phyloP scores from a whole-genome alignment of 2,329 filamentous ascomycete species.

The Ophiostoma perfectum region DNA sequence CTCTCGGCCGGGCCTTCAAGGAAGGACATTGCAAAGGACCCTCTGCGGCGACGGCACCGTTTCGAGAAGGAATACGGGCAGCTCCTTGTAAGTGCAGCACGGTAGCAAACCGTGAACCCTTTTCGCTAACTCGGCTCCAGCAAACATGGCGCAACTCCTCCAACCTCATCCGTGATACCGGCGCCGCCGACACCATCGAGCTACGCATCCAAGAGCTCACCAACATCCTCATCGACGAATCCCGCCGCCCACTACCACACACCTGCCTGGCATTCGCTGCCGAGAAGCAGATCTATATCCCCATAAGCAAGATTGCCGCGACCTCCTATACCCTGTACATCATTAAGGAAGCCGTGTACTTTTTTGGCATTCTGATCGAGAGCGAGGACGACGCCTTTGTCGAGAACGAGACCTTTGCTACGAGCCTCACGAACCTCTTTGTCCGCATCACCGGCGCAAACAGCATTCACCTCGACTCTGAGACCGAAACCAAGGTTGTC shows the following conservation, averaged over 20 bases:
- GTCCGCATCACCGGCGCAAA: constrained; percentile 71
- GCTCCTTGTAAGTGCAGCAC: constrained; percentile 46
- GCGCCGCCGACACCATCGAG: constrained; percentile 58
- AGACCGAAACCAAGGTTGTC: constrained; percentile 83
- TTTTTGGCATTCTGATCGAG: constrained; percentile 90
- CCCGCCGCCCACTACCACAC: constrained; percentile 79
- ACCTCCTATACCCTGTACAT: constrained; percentile 80
- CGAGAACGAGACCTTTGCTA: constrained; percentile 77
- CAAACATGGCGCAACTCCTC: constrained; percentile 58
- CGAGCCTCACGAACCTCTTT: constrained; percentile 79
- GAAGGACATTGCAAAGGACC: constrained; percentile 58
- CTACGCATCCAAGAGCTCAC: constrained; percentile 59
- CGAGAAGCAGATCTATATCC: constrained; percentile 80
- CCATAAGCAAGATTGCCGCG: constrained; percentile 82
- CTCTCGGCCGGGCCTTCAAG: constrained; percentile 51
- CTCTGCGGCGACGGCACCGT: constrained; percentile 57
- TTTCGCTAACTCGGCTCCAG: constrained; percentile 30
- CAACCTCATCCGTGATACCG: constrained; percentile 55
- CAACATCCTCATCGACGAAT: constrained; percentile 79
- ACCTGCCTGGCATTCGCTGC: constrained; percentile 86
- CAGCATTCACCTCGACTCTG: constrained; percentile 65
- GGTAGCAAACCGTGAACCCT: neutral
- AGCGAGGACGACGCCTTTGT: constrained; percentile 95
- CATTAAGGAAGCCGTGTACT: constrained; percentile 74
- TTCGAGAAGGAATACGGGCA: constrained; percentile 63